Evolutionary conservation across 140 eudicot species (phyloP).

Genomic region (Bidens hawaiensis): DNA sequence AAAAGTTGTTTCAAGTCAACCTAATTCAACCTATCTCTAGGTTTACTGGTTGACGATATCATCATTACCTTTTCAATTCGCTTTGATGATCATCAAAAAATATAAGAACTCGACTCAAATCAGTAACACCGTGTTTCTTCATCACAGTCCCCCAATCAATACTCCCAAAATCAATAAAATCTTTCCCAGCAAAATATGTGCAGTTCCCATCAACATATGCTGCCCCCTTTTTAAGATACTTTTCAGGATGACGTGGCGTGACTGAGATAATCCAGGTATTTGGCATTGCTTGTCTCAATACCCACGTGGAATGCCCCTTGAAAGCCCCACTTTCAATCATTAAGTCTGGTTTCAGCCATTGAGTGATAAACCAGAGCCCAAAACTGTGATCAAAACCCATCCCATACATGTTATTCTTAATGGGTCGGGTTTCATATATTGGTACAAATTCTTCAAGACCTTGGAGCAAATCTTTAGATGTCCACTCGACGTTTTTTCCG

Average conservation of each 20-base stretch:
- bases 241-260: conserved; percentile 97
- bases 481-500: conserved; percentile 89
- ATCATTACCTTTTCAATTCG: conserved; percentile 65
- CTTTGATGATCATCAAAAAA: conserved; percentile 96
- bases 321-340: conserved; percentile 99
- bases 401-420: conserved; percentile 91
- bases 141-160: conserved; percentile 75
- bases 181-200: conserved; percentile 98
- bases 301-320: conserved; percentile 99
- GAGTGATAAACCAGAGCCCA: conserved; percentile 96
- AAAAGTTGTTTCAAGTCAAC: background rate
- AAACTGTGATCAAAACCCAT: conserved; percentile 99
- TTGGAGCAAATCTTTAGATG: conserved; percentile 77
- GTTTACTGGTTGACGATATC: background rate
- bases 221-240: conserved; percentile 91
- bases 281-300: conserved; percentile 96
- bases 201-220: conserved; percentile 96
- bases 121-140: conserved; percentile 74
- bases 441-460: conserved; percentile 91
- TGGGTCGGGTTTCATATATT: conserved; percentile 87
- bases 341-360: conserved; percentile 87
- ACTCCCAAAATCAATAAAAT: conserved; percentile 87
- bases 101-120: conserved; percentile 66
- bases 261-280: conserved; percentile 74
- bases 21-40: background rate